Conservation (phyloP, 2,329 filamentous ascomycete genomes). For the Chaetomium sp. region DNA sequence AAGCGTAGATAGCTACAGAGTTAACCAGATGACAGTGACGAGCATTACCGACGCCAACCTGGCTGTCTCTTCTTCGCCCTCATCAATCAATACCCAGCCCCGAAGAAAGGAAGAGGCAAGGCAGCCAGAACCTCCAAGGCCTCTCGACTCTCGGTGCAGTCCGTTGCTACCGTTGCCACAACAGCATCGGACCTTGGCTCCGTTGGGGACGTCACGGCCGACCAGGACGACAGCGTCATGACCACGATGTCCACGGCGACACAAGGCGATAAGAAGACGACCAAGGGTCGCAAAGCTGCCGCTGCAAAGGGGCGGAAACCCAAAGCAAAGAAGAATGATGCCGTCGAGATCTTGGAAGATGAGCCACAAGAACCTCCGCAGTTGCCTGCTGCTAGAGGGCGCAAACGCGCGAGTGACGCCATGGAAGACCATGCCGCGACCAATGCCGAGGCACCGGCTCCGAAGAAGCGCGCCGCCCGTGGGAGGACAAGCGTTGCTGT, state of each 20-base stretch:
- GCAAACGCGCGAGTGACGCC: constrained; percentile 65
- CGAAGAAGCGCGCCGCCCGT: constrained; percentile 62
- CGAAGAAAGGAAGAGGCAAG: constrained; percentile 61
- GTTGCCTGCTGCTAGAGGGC: constrained; percentile 53
- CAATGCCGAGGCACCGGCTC: constrained; percentile 51
- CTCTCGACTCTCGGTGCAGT: constrained; percentile 66
- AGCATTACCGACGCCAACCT: constrained; percentile 78
- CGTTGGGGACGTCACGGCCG: constrained; percentile 50
- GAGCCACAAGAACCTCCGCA: constrained; percentile 41
- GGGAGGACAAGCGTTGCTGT: constrained; percentile 51
- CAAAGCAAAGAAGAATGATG: constrained; percentile 57
- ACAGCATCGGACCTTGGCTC: constrained; percentile 53
- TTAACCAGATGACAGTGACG: constrained; percentile 60
- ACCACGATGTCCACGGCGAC: constrained; percentile 63
- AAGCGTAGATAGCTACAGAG: neutral
- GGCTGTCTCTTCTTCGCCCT: constrained; percentile 83
- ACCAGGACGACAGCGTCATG: constrained; percentile 61
- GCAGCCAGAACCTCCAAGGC: constrained; percentile 65
- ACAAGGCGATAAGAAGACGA: constrained; percentile 53
- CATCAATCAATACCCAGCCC: constrained; percentile 56
- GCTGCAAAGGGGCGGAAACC: constrained; percentile 51
- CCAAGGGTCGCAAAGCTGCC: constrained; percentile 58
- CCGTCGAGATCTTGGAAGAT: constrained; percentile 50
- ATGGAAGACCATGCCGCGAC: constrained; percentile 52
- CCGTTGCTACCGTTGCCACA: constrained; percentile 55